Evolutionary conservation across 352 stramenopile species (phyloP).

Genomic region (Peronospora farinosa): DNA sequence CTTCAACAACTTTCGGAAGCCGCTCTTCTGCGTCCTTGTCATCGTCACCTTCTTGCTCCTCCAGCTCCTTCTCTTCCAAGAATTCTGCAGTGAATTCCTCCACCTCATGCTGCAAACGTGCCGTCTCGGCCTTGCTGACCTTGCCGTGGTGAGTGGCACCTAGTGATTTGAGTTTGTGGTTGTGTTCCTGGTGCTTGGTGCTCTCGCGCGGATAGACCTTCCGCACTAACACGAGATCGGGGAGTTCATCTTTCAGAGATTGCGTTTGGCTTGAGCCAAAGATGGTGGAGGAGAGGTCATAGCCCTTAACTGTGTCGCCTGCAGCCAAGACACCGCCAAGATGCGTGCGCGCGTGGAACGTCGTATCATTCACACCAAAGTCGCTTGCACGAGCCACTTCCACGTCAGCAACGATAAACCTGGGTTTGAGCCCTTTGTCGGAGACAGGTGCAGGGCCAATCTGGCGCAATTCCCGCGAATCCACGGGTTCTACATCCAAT

Average conservation of each 20-base stretch:
- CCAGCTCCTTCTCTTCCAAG: conserved; percentile 29
- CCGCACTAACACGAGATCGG: conserved; percentile 70
- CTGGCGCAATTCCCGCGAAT: conserved; percentile 20
- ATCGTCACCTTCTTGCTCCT: conserved; percentile 32
- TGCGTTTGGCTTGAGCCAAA: conserved; percentile 42
- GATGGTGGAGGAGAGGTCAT: conserved; percentile 54
- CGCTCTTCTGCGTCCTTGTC: conserved; percentile 13
- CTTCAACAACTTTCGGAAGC: conserved; percentile 7
- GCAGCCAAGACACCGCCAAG: conserved; percentile 49
- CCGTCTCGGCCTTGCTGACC: conserved; percentile 48
- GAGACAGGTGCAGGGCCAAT: conserved; percentile 6
- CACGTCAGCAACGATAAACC: conserved; percentile 54
- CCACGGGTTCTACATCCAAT: conserved; percentile 58
- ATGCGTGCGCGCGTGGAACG: conserved; percentile 57
- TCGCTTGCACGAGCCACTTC: conserved; percentile 62
- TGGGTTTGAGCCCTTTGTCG: conserved; percentile 12
- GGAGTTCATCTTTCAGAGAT: conserved; percentile 51
- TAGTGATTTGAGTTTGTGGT: conserved; percentile 45
- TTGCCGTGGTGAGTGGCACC: conserved; percentile 29
- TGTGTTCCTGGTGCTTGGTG: conserved; percentile 31
- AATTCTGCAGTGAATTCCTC: conserved; percentile 59
- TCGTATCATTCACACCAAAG: conserved; percentile 79
- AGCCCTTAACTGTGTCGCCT: conserved; percentile 66
- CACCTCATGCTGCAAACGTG: conserved; percentile 48
- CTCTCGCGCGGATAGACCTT: conserved; percentile 55